Conservation (phyloP, 1,139 yeast species). For the Suhomyces bokatorum region DNA sequence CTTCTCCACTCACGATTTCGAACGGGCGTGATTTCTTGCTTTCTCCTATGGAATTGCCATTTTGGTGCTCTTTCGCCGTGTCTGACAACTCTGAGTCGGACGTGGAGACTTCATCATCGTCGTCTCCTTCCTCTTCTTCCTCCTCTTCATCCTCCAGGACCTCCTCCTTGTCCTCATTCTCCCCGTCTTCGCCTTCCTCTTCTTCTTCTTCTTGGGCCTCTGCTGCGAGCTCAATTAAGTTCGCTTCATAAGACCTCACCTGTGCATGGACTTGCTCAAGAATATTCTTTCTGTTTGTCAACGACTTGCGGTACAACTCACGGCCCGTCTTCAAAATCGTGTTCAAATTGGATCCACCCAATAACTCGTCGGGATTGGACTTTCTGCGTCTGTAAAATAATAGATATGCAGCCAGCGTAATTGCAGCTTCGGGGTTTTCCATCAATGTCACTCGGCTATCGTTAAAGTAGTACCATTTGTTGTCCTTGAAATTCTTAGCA, state of each 20-base stretch:
- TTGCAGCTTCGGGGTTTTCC: slow-evolving; percentile 58
- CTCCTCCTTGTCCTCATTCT: too few species aligned
- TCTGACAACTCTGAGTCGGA: background rate
- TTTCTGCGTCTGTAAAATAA: slow-evolving; percentile 73
- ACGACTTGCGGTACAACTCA: slow-evolving; percentile 12
- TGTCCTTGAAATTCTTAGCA: slow-evolving; percentile 75
- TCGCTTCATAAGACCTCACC: slow-evolving; percentile 18
- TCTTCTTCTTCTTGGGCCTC: background rate
- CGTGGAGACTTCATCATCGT: slow-evolving; percentile 2
- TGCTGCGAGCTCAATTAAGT: slow-evolving; percentile 20
- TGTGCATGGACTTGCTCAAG: slow-evolving; percentile 28
- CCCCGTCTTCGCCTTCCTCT: too few species aligned
- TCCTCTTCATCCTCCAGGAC: background rate
- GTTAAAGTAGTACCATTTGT: slow-evolving; percentile 86
- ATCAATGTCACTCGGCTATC: slow-evolving; percentile 72
- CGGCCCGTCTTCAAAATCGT: slow-evolving; percentile 13
- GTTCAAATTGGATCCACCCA: slow-evolving; percentile 42
- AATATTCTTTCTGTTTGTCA: slow-evolving; percentile 13
- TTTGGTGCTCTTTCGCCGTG: slow-evolving; percentile 15
- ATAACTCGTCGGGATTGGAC: slow-evolving; percentile 18
- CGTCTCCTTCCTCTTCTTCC: background rate
- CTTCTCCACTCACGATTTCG: slow-evolving; percentile 3
- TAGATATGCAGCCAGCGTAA: slow-evolving; percentile 86
- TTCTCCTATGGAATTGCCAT: background rate
- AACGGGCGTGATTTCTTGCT: slow-evolving; percentile 13